Percentiles rank a stretch among this genome's conserved stretches.
Evolutionary conservation across 495 filamentous ascomycete genomes (phyloP).

Genomic region (Penicillium fimorum): DNA sequence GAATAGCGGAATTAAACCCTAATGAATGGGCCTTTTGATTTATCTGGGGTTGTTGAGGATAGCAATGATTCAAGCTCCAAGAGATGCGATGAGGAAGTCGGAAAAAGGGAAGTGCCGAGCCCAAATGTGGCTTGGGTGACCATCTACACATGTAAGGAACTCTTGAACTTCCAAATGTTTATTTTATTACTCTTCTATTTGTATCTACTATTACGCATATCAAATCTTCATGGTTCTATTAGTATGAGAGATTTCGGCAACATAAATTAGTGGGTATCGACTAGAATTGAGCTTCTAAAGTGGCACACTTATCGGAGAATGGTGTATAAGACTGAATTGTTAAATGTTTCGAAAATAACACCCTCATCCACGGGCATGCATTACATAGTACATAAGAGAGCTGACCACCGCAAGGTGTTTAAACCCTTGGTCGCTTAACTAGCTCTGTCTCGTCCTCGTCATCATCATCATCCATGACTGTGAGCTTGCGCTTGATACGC

Average conservation of each 20-base stretch:
- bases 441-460: constrained; percentile 37
- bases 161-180: not conserved
- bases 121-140: constrained; percentile 1
- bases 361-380: constrained; percentile 1
- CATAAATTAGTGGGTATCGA: not conserved
- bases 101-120: constrained; percentile 36
- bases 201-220: not conserved
- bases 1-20: not conserved
- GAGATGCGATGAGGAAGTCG: constrained; percentile 34
- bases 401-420: constrained; percentile 1
- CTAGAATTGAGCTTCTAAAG: not conserved
- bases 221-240: not conserved
- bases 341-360: not conserved
- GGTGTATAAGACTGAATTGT: not conserved
- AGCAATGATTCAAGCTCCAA: constrained; percentile 28
- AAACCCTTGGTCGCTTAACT: constrained; percentile 42
- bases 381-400: constrained; percentile 23
- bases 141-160: not conserved
- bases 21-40: constrained; percentile 7
- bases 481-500: constrained; percentile 49
- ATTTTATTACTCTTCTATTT: not conserved
- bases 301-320: not conserved
- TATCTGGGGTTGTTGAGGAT: constrained; percentile 20
- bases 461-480: constrained; percentile 47
- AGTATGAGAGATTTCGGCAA: not conserved